Evolutionary conservation across 2,329 filamentous ascomycete genomes (phyloP), one percentile per base, ranked within the genome.

Genomic region (Xylaria polymorpha): DNA sequence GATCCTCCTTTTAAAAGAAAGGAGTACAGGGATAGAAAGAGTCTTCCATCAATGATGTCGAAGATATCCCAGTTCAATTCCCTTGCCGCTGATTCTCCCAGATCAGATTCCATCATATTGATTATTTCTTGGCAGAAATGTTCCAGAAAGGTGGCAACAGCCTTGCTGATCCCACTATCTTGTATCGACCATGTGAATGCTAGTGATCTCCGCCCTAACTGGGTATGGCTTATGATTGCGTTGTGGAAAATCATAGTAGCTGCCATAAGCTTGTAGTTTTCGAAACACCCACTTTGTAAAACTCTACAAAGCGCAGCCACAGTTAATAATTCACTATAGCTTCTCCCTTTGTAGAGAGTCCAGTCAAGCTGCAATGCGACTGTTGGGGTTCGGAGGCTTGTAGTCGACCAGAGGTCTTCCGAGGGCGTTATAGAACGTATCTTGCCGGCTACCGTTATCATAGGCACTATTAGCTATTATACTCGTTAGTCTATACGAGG

Each of bases 31-130:
- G 63, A 65, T 20, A 73, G 44, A 51, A 79, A 74, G 5, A 81
- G 68, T 7, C 78, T 74, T 32, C 77, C 74, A 55, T 81, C 80
- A 3, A 81, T 51, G 2, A 81, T 69, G 43, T 81, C 80, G 57
- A 74, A 79, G 22, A 77, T 32, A 63, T 81, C 76, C 76, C 75
- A 79, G 15, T 64, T 48, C 1, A 69, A 22, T 10, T n/a, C 61
- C 4, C 7, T 51, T 20, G 18, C 25, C 0, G 59, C 35, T n/a
- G 50, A 32, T 32, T 48, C 69, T 37, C 12, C 15, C 44, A 60
- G n/a, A 9, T 46, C 53, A 3, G 22, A 48, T 18, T 67, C 48
- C 2, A 71, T 8, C 5, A 72, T 37, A 22, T 39, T 4, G 7
- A 46, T 65, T 20, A 70, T 51, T 20, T 62, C 63, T 48, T 69